Evolutionary conservation across 2,329 filamentous ascomycete genomes (phyloP).

Genomic region (Cercospora sojina): DNA sequence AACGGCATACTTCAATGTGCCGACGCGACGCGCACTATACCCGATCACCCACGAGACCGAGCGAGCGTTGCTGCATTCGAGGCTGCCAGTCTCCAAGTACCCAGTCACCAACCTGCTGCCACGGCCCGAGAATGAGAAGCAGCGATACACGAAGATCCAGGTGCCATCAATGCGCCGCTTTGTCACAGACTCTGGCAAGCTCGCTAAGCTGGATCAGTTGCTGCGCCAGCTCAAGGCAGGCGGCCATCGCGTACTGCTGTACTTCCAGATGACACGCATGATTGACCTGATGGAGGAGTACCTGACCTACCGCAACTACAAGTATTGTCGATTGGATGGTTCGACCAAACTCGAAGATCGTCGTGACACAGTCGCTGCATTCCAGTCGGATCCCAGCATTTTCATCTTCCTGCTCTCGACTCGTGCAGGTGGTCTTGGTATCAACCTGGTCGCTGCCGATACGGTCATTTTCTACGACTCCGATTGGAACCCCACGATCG

Average conservation of each 20-base stretch:
- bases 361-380: constrained; percentile 92
- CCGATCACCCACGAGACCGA: constrained; percentile 65
- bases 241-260: constrained; percentile 88
- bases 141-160: constrained; percentile 82
- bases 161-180: constrained; percentile 97
- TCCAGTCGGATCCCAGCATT: constrained; percentile 90
- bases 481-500: constrained; percentile 98
- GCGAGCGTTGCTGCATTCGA: constrained; percentile 69
- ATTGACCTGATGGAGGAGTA: constrained; percentile 99
- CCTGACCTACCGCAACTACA: constrained; percentile 97
- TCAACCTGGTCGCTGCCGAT: constrained; percentile 93
- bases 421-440: constrained; percentile 93
- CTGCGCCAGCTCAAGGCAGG: constrained; percentile 87
- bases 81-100: constrained; percentile 64
- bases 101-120: constrained; percentile 69
- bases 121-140: constrained; percentile 74
- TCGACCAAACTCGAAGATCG: constrained; percentile 96
- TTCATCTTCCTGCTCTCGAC: constrained; percentile 97
- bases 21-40: constrained; percentile 72
- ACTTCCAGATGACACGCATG: constrained; percentile 99
- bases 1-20: constrained; percentile 73
- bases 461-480: constrained; percentile 99
- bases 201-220: constrained; percentile 84
- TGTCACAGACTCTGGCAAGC: constrained; percentile 94
- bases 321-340: constrained; percentile 93